Evolutionary conservation across 805 yeast species (phyloP).

Genomic region (Cyberlindnera xishuangbannaensis): DNA sequence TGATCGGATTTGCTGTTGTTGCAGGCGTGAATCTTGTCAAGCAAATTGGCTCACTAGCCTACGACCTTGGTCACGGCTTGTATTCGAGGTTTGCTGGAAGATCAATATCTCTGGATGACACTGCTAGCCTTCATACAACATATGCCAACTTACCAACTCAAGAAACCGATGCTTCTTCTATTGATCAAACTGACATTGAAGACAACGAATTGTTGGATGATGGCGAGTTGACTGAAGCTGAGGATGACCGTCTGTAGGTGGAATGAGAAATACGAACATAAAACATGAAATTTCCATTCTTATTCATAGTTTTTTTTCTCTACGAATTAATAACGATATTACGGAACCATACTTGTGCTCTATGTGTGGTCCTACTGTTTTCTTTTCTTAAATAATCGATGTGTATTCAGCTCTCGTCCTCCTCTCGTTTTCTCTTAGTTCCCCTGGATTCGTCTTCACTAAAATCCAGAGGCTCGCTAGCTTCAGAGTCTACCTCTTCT

Average conservation of each 20-base stretch:
- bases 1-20: slow-evolving; percentile 29
- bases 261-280: too few species aligned
- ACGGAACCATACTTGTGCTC: too few species aligned
- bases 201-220: slow-evolving; percentile 26
- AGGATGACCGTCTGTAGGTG: slow-evolving; percentile 20
- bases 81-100: slow-evolving; percentile 12
- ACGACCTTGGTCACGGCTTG: slow-evolving; percentile 1
- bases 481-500: slow-evolving; percentile 48
- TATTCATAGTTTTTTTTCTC: too few species aligned
- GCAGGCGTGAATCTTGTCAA: slow-evolving; percentile 20
- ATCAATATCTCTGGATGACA: slow-evolving; percentile 16
- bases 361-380: too few species aligned
- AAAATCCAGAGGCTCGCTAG: slow-evolving; percentile 46
- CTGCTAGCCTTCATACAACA: slow-evolving; percentile 1
- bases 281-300: too few species aligned
- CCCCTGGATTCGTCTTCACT: slow-evolving; percentile 22
- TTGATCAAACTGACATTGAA: slow-evolving; percentile 15
- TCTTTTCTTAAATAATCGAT: too few species aligned
- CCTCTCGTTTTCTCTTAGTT: slow-evolving; percentile 13
- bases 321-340: too few species aligned
- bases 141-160: slow-evolving; percentile 10
- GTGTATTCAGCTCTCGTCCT: too few species aligned
- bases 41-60: slow-evolving; percentile 11
- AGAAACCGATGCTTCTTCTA: slow-evolving; percentile 8
- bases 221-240: slow-evolving; percentile 27